Percentiles rank a stretch among this genome's conserved stretches.
phyloP scores from a whole-genome alignment of 805 yeast species.

The Cyberlindnera euphorbiiphila region DNA sequence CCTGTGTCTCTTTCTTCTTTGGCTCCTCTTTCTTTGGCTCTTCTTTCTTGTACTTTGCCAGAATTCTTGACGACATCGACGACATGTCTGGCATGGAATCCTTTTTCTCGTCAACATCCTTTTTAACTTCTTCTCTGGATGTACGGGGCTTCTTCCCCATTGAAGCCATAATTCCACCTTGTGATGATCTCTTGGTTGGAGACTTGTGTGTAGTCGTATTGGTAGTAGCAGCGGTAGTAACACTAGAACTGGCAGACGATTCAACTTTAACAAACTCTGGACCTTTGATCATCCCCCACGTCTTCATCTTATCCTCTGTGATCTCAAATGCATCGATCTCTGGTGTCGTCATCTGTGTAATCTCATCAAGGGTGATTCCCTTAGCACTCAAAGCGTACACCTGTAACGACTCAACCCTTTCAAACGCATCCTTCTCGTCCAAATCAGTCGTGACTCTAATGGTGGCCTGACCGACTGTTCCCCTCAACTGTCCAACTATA shows the following conservation, averaged over 20 bases:
- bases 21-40: slow-evolving; percentile 6
- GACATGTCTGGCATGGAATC: slow-evolving; percentile 15
- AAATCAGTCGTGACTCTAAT: slow-evolving; percentile 27
- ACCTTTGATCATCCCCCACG: slow-evolving; percentile 27
- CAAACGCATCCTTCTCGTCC: slow-evolving; percentile 29
- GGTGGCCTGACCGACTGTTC: slow-evolving; percentile 9
- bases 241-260: background rate
- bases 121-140: background rate
- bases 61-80: slow-evolving; percentile 1
- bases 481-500: slow-evolving; percentile 34
- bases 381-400: slow-evolving; percentile 35
- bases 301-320: slow-evolving; percentile 15
- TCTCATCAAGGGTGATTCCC: slow-evolving; percentile 21
- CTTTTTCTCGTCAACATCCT: slow-evolving; percentile 3
- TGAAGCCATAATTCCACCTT: slow-evolving; percentile 2
- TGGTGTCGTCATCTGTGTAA: slow-evolving; percentile 9
- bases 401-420: slow-evolving; percentile 32
- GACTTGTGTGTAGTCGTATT: background rate
- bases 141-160: slow-evolving; percentile 11
- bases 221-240: background rate
- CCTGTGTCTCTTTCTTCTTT: slow-evolving; percentile 14
- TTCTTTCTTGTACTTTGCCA: slow-evolving; percentile 1
- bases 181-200: slow-evolving; percentile 1
- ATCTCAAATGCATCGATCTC: slow-evolving; percentile 12
- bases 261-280: slow-evolving; percentile 17